Evolutionary conservation across 139 green algal genomes (phyloP).

Genomic region (Chlorella sp.): DNA sequence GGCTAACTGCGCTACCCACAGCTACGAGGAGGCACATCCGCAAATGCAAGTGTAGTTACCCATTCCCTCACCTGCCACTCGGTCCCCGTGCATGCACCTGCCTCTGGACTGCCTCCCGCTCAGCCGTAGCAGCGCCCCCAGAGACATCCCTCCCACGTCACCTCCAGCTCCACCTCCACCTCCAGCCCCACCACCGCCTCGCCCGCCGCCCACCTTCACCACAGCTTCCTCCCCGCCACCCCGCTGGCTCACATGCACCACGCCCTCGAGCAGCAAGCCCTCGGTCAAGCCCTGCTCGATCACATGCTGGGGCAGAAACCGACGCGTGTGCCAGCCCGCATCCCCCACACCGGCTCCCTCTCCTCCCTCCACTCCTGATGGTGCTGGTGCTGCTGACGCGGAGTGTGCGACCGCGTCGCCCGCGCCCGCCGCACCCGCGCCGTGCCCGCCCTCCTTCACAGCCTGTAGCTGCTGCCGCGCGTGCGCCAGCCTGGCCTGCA

Average conservation of each 20-base stretch:
- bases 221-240: neutral
- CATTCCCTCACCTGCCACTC: constrained; percentile 17
- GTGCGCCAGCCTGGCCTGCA: neutral
- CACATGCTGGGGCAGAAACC: no score
- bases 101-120: constrained; percentile 29
- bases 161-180: constrained; percentile 8
- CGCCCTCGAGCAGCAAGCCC: neutral
- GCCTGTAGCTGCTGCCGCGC: neutral
- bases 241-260: neutral
- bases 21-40: no score
- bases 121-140: constrained; percentile 28
- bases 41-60: neutral
- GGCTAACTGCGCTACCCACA: constrained; percentile 16
- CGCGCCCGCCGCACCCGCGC: neutral
- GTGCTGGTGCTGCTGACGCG: constrained; percentile 20
- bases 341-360: constrained; percentile 22
- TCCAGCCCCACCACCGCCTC: neutral
- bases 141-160: constrained; percentile 3
- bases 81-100: constrained; percentile 45
- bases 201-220: neutral
- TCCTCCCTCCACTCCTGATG: constrained; percentile 29
- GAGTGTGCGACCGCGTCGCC: constrained; percentile 3
- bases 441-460: neutral
- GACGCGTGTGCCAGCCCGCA: no score
- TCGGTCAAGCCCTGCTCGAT: neutral